Evolutionary conservation across 805 yeast species (phyloP).

Genomic region (Metschnikowia hibisci): DNA sequence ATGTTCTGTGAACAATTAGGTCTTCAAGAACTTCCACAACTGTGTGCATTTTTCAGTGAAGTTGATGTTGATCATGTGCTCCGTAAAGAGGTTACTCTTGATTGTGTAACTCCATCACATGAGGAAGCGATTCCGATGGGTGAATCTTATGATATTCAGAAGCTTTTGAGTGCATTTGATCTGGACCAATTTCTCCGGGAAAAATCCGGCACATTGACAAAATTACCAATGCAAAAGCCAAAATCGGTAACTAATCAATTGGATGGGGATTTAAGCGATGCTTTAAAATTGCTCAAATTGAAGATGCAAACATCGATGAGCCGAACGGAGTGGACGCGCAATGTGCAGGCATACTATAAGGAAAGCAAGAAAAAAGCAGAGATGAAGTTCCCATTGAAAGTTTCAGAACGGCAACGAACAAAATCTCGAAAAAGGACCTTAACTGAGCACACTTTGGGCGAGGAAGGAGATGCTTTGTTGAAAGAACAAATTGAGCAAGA

Average conservation of each 20-base stretch:
- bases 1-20: constrained; percentile 93
- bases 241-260: constrained; percentile 13
- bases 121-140: constrained; percentile 66
- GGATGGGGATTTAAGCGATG: constrained; percentile 16
- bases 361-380: background rate
- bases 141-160: constrained; percentile 60
- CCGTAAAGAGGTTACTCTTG: constrained; percentile 89
- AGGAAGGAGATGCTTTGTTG: constrained; percentile 10
- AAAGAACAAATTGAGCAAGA: constrained; percentile 4
- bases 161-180: constrained; percentile 41
- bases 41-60: constrained; percentile 92
- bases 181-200: constrained; percentile 10
- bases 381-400: background rate
- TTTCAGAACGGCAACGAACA: background rate
- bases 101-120: constrained; percentile 89
- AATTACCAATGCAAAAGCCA: constrained; percentile 11
- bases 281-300: constrained; percentile 20
- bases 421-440: background rate
- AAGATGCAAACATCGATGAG: constrained; percentile 27
- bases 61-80: constrained; percentile 86
- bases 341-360: constrained; percentile 14
- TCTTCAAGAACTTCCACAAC: constrained; percentile 83
- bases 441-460: constrained; percentile 7
- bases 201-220: constrained; percentile 9
- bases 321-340: constrained; percentile 25